Conservation (phyloP, 2,329 filamentous ascomycete genomes). For the Aspergillus nomiae region DNA sequence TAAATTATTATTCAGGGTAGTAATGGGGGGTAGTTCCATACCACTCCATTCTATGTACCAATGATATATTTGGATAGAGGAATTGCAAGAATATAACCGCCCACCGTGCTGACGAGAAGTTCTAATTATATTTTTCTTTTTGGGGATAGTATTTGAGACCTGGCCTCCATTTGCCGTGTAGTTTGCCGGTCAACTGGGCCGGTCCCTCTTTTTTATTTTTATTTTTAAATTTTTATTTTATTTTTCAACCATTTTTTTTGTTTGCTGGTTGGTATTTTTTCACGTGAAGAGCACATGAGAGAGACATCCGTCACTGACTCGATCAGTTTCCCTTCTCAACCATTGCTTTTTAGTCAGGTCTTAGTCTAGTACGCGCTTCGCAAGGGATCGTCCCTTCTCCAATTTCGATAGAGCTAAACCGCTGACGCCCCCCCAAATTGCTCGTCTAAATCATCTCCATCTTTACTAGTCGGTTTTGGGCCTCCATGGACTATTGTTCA, state of each 20-base stretch:
- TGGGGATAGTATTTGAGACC: not conserved
- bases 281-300: slow-evolving; percentile 16
- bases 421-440: not conserved
- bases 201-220: not conserved
- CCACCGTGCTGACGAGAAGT: too few relatives aligned
- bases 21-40: not conserved
- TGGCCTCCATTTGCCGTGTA: not conserved
- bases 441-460: not conserved
- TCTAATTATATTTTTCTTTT: too few relatives aligned
- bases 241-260: not conserved
- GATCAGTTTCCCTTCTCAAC: not conserved
- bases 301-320: not conserved
- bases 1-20: not conserved
- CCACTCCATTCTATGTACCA: too few relatives aligned
- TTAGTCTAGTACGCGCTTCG: slow-evolving; percentile 5
- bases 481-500: slow-evolving; percentile 23
- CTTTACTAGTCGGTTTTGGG: slow-evolving; percentile 6
- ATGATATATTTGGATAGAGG: too few relatives aligned
- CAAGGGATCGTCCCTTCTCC: slow-evolving; percentile 10
- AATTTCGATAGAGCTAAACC: not conserved
- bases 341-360: not conserved
- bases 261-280: slow-evolving; percentile 2
- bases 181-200: not conserved
- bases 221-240: not conserved
- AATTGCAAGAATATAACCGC: too few relatives aligned